Evolutionary conservation across 2,329 filamentous ascomycete genomes (phyloP).

Genomic region (Aspergillus sp.): DNA sequence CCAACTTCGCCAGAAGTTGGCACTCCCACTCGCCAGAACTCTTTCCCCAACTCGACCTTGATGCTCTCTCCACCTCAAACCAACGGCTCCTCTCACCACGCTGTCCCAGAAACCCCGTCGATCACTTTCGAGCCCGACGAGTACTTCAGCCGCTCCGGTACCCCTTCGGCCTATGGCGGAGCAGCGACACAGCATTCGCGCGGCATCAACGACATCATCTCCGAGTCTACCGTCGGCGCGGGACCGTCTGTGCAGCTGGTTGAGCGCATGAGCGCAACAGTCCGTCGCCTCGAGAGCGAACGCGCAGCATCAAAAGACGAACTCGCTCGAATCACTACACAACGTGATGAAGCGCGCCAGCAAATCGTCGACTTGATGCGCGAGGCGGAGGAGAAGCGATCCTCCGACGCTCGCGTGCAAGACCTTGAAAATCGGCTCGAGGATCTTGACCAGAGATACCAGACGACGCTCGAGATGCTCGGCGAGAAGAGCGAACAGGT

Average conservation of each 20-base stretch:
- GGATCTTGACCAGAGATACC: constrained; percentile 74
- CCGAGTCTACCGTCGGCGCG: constrained; percentile 83
- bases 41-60: constrained; percentile 37
- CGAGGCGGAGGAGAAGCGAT: constrained; percentile 72
- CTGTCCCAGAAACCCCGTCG: constrained; percentile 35
- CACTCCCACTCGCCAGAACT: constrained; percentile 51
- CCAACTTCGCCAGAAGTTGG: constrained; percentile 41
- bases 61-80: constrained; percentile 33
- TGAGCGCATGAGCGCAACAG: constrained; percentile 91
- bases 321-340: constrained; percentile 73
- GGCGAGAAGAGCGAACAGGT: constrained; percentile 96
- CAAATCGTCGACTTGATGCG: constrained; percentile 91
- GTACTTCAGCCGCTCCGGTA: constrained; percentile 40
- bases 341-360: constrained; percentile 86
- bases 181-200: constrained; percentile 48
- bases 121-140: constrained; percentile 53
- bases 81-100: constrained; percentile 22
- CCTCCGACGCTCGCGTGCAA: constrained; percentile 60
- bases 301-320: constrained; percentile 89
- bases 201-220: constrained; percentile 80
- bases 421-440: constrained; percentile 69
- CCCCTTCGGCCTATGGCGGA: constrained; percentile 42
- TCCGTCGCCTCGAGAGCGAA: constrained; percentile 86
- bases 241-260: constrained; percentile 94
- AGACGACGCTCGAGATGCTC: constrained; percentile 89